Conservation (phyloP, 352 stramenopile genomes). For the Phytophthora pluvialis region DNA sequence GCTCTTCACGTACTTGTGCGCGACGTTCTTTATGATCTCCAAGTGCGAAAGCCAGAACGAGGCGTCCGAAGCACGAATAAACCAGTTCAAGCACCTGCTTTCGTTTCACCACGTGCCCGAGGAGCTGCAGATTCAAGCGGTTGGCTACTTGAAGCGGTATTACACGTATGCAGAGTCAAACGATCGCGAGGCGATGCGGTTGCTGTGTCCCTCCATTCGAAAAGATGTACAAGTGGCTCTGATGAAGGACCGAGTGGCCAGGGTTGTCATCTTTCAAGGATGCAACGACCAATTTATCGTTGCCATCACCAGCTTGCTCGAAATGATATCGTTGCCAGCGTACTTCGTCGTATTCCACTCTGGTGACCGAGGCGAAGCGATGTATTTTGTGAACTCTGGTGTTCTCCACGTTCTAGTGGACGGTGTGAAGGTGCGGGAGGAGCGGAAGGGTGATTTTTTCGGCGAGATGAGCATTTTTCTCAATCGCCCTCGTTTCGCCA, state of each 20-base stretch:
- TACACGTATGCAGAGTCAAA: slow-evolving; percentile 74
- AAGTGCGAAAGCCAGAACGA: slow-evolving; percentile 71
- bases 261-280: slow-evolving; percentile 63
- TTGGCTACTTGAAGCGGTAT: slow-evolving; percentile 66
- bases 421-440: slow-evolving; percentile 65
- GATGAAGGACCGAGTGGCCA: slow-evolving; percentile 63
- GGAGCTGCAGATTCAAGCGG: slow-evolving; percentile 49
- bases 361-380: slow-evolving; percentile 63
- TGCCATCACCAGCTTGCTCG: slow-evolving; percentile 65
- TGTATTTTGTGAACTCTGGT: slow-evolving; percentile 71
- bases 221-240: slow-evolving; percentile 70
- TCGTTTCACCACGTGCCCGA: slow-evolving; percentile 70
- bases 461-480: no score
- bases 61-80: slow-evolving; percentile 64
- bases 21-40: slow-evolving; percentile 81
- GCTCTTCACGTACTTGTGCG: slow-evolving; percentile 73
- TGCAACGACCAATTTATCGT: slow-evolving; percentile 73
- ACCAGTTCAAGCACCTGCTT: slow-evolving; percentile 75
- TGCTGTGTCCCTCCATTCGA: slow-evolving; percentile 67
- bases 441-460: no score
- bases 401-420: slow-evolving; percentile 67
- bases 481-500: no score
- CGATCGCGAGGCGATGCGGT: slow-evolving; percentile 61
- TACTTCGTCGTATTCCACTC: slow-evolving; percentile 55
- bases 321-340: slow-evolving; percentile 67